A percentile compares a stretch with the other conserved stretches of the same genome.
These are phyloP conservation scores for Russula virescens DNA, from an alignment of 768 basidiomycete genomes.

Conservation along the genomic window DNA sequence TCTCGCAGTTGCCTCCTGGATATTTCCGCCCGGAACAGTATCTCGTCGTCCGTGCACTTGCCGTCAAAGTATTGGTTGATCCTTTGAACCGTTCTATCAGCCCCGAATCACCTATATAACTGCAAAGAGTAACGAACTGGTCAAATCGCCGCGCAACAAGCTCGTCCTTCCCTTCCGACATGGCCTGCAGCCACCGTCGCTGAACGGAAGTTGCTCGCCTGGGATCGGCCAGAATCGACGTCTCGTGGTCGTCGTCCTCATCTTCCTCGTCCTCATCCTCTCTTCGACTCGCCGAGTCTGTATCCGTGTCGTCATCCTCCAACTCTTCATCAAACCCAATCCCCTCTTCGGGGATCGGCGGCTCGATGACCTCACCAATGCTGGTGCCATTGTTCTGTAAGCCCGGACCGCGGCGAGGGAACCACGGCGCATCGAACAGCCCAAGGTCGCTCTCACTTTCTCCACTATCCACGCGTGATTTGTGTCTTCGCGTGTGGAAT, in stretches of 20 bases:
- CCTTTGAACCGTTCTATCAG: slow-evolving; percentile 36
- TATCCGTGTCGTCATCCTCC: slow-evolving; percentile 30
- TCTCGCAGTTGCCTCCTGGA: slow-evolving; percentile 77
- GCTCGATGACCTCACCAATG: slow-evolving; percentile 33
- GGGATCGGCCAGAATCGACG: slow-evolving; percentile 78
- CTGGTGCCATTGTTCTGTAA: slow-evolving; percentile 23
- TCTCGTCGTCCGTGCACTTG: slow-evolving; percentile 86
- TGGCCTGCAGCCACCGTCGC: slow-evolving; percentile 82
- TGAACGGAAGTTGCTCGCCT: slow-evolving; percentile 74
- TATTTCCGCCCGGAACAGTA: slow-evolving; percentile 83
- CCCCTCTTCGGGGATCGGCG: slow-evolving; percentile 30
- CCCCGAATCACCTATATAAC: neutral
- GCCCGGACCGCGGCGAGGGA: slow-evolving; percentile 41
- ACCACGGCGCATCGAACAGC: slow-evolving; percentile 32
- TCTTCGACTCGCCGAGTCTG: slow-evolving; percentile 29
- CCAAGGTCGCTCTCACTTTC: slow-evolving; percentile 10
- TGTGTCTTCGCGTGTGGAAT: slow-evolving; percentile 7
- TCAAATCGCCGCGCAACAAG: slow-evolving; percentile 69
- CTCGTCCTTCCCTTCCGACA: slow-evolving; percentile 77
- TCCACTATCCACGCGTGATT: slow-evolving; percentile 4
- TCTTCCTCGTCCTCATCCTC: slow-evolving; percentile 37
- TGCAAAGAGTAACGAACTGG: slow-evolving; percentile 42
- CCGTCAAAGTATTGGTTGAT: slow-evolving; percentile 95
- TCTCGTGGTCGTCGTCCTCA: slow-evolving; percentile 42
- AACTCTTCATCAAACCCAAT: slow-evolving; percentile 30